Conservation (phyloP, 768 basidiomycete species). For the Tephrocybe sp. region DNA sequence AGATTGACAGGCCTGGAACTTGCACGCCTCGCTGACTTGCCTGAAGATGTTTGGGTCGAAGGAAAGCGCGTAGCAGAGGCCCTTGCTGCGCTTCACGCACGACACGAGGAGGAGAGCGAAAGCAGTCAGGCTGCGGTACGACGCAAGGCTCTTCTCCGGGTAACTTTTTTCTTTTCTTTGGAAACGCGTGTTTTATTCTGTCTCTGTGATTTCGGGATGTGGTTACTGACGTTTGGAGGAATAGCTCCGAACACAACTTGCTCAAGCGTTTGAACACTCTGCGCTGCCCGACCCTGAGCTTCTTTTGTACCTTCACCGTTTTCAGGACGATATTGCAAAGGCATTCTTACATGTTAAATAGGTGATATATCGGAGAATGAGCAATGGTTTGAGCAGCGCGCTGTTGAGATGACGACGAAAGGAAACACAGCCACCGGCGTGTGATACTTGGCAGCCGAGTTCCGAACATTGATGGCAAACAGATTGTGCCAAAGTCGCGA, state of each 20-base stretch:
- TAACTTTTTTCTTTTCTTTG: slow-evolving; percentile 27
- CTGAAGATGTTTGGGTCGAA: slow-evolving; percentile 62
- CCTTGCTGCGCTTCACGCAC: slow-evolving; percentile 56
- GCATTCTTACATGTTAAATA: slow-evolving; percentile 35
- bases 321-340: slow-evolving; percentile 69
- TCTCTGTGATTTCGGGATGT: not conserved
- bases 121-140: slow-evolving; percentile 56
- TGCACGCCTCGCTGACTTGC: slow-evolving; percentile 84
- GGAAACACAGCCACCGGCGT: too few species aligned
- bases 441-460: too few species aligned
- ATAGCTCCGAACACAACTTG: slow-evolving; percentile 72
- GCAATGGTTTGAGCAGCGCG: too few species aligned
- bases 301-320: slow-evolving; percentile 56
- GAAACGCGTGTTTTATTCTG: too few species aligned
- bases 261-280: slow-evolving; percentile 70
- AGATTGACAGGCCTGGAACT: slow-evolving; percentile 74
- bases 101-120: slow-evolving; percentile 58
- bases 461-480: too few species aligned
- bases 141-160: slow-evolving; percentile 67
- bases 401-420: too few species aligned
- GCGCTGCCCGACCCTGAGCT: slow-evolving; percentile 72
- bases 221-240: not conserved
- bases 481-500: too few species aligned
- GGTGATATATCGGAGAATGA: not conserved
- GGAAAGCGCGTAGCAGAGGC: slow-evolving; percentile 57